Percentiles rank a stretch among this genome's conserved stretches.
These are phyloP conservation scores for Aureobasidium sp. DNA, from an alignment of 2,329 filamentous ascomycete species.

Conservation along the genomic window DNA sequence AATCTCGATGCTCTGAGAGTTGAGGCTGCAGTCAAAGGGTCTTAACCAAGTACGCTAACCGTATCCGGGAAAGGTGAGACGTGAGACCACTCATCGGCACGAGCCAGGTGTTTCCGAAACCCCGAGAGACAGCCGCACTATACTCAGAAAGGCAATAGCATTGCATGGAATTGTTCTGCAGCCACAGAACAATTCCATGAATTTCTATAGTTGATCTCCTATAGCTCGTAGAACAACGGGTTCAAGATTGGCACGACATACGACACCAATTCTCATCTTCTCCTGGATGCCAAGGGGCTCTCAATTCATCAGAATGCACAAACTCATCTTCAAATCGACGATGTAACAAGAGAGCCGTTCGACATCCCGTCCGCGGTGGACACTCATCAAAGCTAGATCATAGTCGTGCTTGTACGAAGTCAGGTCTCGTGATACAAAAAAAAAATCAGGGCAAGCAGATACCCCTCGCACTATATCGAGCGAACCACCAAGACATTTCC, in stretches of 20 bases:
- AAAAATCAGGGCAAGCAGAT: no score
- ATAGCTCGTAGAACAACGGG: not conserved
- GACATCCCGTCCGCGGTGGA: no score
- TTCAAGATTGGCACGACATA: not conserved
- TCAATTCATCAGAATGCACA: not conserved
- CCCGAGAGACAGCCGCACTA: not conserved
- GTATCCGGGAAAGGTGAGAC: not conserved
- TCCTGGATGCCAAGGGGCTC: not conserved
- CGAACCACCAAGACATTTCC: no score
- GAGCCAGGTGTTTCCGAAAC: not conserved
- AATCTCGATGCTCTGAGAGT: not conserved
- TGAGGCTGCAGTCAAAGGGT: not conserved
- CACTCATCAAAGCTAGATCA: no score
- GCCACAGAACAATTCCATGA: not conserved
- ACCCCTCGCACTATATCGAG: no score
- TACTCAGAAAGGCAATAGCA: not conserved
- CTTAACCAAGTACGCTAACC: not conserved
- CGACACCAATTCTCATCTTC: not conserved
- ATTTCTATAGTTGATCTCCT: not conserved
- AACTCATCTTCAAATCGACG: not conserved
- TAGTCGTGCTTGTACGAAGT: no score
- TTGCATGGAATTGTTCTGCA: no score
- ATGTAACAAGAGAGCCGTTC: not conserved
- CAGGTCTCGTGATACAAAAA: no score
- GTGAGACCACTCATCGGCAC: not conserved